Evolutionary conservation across 176 grass and related monocot species (phyloP).

Genomic region (Aegilops sharonensis): DNA sequence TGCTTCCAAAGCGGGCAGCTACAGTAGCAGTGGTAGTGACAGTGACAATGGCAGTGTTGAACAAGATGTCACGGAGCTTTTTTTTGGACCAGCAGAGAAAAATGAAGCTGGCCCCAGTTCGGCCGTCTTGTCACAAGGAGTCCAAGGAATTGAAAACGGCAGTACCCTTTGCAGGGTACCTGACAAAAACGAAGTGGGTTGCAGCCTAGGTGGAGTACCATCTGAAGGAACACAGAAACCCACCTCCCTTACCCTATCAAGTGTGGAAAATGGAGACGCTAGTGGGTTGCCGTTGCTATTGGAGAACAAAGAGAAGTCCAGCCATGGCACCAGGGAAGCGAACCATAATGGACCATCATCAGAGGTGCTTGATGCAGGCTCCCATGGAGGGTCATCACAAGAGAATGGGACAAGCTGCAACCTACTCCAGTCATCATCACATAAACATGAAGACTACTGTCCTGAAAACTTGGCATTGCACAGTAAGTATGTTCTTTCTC

Average conservation of each 20-base stretch:
- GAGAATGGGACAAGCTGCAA: neutral
- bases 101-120: neutral
- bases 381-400: neutral
- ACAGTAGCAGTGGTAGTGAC: constrained; percentile 2
- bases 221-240: constrained; percentile 2
- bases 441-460: neutral
- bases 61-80: neutral
- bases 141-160: constrained; percentile 17
- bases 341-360: neutral
- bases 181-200: neutral
- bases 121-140: neutral
- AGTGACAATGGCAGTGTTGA: neutral
- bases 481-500: constrained; percentile 15
- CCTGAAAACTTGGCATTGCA: neutral
- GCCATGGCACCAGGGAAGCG: neutral
- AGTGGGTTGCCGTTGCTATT: neutral
- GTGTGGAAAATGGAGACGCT: neutral
- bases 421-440: neutral
- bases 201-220: neutral
- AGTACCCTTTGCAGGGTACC: neutral
- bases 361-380: neutral
- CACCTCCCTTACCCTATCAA: neutral
- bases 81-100: neutral
- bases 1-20: neutral
- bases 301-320: neutral